These are phyloP conservation scores for Sarcodon sp. DNA, from an alignment of 768 basidiomycete genomes.

Conservation along the genomic window DNA sequence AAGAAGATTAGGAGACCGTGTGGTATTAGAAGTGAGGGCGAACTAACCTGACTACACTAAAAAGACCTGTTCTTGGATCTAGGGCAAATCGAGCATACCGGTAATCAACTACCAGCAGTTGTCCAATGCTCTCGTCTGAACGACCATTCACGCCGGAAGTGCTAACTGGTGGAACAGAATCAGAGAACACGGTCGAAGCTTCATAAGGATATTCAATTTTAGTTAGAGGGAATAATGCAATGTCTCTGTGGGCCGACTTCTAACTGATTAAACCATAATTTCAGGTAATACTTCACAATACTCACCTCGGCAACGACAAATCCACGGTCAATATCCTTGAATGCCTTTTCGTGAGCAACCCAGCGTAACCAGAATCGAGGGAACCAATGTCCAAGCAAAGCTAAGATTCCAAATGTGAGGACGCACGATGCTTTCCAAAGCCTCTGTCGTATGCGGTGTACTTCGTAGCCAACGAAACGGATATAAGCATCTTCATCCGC, in stretches of 20 bases:
- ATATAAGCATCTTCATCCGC: conserved; percentile 85
- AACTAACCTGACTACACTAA: conserved; percentile 65
- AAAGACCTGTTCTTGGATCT: conserved; percentile 74
- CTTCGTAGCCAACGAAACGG: conserved; percentile 78
- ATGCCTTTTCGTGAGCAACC: conserved; percentile 75
- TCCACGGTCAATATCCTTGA: conserved; percentile 53
- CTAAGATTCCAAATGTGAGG: conserved; percentile 57
- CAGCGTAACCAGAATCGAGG: conserved; percentile 85
- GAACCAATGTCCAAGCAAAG: conserved; percentile 86
- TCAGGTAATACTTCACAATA: conserved; percentile 3
- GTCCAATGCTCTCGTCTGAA: conserved; percentile 26
- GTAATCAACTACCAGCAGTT: conserved; percentile 71
- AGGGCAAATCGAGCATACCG: conserved; percentile 86
- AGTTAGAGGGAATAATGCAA: conserved; percentile 62
- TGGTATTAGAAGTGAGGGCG: neutral
- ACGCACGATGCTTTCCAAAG: conserved; percentile 65
- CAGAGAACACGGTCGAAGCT: conserved; percentile 53
- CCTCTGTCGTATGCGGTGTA: conserved; percentile 43
- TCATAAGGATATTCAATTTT: conserved; percentile 64
- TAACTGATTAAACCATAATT: conserved; percentile 12
- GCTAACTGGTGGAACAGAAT: conserved; percentile 5
- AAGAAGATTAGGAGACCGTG: conserved; percentile 1
- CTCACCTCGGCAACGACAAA: conserved; percentile 87
- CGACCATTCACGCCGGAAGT: conserved; percentile 16
- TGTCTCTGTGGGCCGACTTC: conserved; percentile 77